Percentiles rank a stretch among this genome's conserved stretches.
Conservation (phyloP, 495 filamentous ascomycete species). For the Aspergillus olivimuriae region DNA sequence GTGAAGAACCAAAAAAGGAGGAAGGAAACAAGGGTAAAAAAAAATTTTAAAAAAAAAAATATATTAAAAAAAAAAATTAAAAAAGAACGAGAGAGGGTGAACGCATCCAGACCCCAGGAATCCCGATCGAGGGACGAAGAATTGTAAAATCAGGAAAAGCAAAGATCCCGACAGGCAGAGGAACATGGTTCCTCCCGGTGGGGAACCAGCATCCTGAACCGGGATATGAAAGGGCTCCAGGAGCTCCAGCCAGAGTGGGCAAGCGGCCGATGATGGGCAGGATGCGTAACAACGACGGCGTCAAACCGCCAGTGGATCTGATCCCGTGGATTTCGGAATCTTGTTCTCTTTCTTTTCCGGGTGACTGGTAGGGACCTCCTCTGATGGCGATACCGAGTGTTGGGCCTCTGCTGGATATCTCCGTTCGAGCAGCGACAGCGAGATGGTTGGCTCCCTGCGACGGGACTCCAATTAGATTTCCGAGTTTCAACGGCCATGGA, state of each 20-base stretch:
- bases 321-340: no score
- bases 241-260: conserved; percentile 12
- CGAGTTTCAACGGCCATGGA: conserved; percentile 17
- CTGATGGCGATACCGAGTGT: no score
- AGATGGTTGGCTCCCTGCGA: conserved; percentile 12
- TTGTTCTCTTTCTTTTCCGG: no score
- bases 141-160: background rate
- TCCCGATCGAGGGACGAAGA: background rate
- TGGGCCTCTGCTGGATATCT: no score
- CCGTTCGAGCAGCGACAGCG: background rate
- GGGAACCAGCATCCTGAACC: conserved; percentile 12
- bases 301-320: conserved; percentile 9
- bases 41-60: background rate
- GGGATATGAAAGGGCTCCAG: conserved; percentile 10
- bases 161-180: background rate
- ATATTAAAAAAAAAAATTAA: conserved; percentile 2
- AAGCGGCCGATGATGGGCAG: conserved; percentile 12
- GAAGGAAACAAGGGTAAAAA: background rate
- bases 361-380: no score
- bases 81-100: background rate
- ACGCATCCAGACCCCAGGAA: no score
- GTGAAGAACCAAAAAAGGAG: background rate
- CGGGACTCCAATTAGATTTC: conserved; percentile 14
- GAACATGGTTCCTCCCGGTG: conserved; percentile 22
- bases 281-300: conserved; percentile 17